phyloP scores from a whole-genome alignment of 1,284 basidiomycete genomes.

The Austroboletus niveus region DNA sequence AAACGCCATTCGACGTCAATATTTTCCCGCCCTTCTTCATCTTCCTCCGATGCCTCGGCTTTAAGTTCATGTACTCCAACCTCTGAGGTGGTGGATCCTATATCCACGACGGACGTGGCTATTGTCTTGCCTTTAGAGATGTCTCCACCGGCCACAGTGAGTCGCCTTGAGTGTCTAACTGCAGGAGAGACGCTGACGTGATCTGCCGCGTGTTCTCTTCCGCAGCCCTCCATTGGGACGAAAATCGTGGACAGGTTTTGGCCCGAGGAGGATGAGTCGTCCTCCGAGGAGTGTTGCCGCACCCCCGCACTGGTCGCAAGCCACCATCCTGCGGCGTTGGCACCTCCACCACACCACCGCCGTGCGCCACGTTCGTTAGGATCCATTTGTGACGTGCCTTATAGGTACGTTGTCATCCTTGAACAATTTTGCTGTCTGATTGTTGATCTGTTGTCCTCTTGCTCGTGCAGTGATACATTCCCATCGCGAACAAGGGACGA shows the following conservation, averaged over 20 bases:
- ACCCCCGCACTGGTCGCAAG: not conserved
- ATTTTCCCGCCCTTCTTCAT: conserved; percentile 23
- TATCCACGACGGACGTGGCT: conserved; percentile 7
- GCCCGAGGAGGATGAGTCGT: conserved; percentile 28
- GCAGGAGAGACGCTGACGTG: conserved; percentile 9
- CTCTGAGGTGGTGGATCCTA: conserved; percentile 21
- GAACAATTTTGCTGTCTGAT: too few species aligned
- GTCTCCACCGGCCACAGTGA: conserved; percentile 7
- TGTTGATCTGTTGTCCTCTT: too few species aligned
- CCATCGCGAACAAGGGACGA: conserved; percentile 14
- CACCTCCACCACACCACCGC: conserved; percentile 33
- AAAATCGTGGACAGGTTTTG: conserved; percentile 33
- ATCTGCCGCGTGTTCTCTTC: not conserved
- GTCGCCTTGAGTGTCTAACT: conserved; percentile 7
- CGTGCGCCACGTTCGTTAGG: conserved; percentile 15
- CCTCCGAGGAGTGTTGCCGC: conserved; percentile 19
- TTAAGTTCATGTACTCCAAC: conserved; percentile 13
- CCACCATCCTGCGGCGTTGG: conserved; percentile 18
- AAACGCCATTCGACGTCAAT: conserved; percentile 29
- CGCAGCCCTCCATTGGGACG: conserved; percentile 27
- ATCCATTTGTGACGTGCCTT: conserved; percentile 11
- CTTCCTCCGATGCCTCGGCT: conserved; percentile 8
- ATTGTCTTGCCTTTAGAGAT: not conserved
- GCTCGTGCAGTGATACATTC: conserved; percentile 16
- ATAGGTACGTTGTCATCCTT: conserved; percentile 15